Evolutionary conservation across 2,329 filamentous ascomycete species (phyloP).

Genomic region (Hysterium pulicare): DNA sequence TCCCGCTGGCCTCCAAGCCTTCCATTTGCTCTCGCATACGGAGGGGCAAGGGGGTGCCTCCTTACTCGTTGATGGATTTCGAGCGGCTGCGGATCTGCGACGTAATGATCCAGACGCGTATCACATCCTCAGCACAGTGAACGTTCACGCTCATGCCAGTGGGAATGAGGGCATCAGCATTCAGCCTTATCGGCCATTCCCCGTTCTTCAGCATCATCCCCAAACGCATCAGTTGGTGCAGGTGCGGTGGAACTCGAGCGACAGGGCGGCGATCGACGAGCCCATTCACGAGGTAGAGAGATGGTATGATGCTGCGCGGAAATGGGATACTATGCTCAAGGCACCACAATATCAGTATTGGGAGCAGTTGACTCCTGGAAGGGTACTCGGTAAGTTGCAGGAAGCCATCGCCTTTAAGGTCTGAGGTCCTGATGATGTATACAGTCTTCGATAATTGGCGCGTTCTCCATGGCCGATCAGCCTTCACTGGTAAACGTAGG

Average conservation of each 20-base stretch:
- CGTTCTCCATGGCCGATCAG: conserved; percentile 79
- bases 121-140: conserved; percentile 52
- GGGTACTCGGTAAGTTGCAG: conserved; percentile 62
- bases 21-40: conserved; percentile 84
- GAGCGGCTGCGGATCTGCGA: conserved; percentile 61
- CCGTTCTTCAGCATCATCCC: conserved; percentile 65
- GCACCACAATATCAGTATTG: conserved; percentile 67
- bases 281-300: conserved; percentile 50
- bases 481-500: conserved; percentile 78
- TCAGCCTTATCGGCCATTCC: conserved; percentile 65
- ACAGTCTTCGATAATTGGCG: conserved; percentile 98
- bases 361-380: conserved; percentile 78
- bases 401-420: background rate
- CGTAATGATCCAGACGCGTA: conserved; percentile 56
- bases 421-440: conserved; percentile 3
- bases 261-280: conserved; percentile 66
- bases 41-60: conserved; percentile 68
- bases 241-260: conserved; percentile 91
- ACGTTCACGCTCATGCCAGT: conserved; percentile 75
- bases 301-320: conserved; percentile 80
- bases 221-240: conserved; percentile 51
- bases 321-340: conserved; percentile 68
- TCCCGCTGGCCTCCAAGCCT: conserved; percentile 84
- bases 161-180: conserved; percentile 84
- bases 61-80: conserved; percentile 82